Conservation (phyloP, 2,329 filamentous ascomycete genomes). For the Fusarium protoensiforme region DNA sequence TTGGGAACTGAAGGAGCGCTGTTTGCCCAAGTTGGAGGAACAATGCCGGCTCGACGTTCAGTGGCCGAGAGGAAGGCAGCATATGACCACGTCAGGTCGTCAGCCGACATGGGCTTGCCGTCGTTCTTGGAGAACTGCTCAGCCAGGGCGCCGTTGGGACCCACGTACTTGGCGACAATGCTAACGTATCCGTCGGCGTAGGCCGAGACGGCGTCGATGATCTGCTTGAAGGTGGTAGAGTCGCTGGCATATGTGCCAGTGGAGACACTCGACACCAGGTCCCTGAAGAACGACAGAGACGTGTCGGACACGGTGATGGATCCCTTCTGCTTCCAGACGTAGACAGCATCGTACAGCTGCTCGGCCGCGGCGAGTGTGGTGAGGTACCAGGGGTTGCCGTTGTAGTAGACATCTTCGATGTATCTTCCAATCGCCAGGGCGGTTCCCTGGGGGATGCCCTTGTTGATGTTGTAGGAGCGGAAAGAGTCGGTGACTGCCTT, state of each 20-base stretch:
- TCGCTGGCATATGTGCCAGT: constrained; percentile 70
- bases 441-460: constrained; percentile 66
- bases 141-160: constrained; percentile 69
- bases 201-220: constrained; percentile 66
- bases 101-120: constrained; percentile 69
- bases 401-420: constrained; percentile 78
- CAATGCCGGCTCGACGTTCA: constrained; percentile 63
- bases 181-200: constrained; percentile 72
- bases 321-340: constrained; percentile 73
- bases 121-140: constrained; percentile 72
- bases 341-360: constrained; percentile 80
- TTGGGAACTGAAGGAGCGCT: constrained; percentile 59
- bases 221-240: constrained; percentile 60
- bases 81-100: constrained; percentile 79
- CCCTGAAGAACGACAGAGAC: constrained; percentile 78
- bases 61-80: constrained; percentile 74
- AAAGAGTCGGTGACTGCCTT: constrained; percentile 82
- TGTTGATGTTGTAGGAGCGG: constrained; percentile 78
- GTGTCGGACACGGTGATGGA: constrained; percentile 72
- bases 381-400: constrained; percentile 86
- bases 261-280: constrained; percentile 65
- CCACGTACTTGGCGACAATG: constrained; percentile 71
- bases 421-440: constrained; percentile 76
- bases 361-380: constrained; percentile 82
- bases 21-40: constrained; percentile 68